Conservation (phyloP, 306 rosid genomes). For the Lathyrus aphaca region DNA sequence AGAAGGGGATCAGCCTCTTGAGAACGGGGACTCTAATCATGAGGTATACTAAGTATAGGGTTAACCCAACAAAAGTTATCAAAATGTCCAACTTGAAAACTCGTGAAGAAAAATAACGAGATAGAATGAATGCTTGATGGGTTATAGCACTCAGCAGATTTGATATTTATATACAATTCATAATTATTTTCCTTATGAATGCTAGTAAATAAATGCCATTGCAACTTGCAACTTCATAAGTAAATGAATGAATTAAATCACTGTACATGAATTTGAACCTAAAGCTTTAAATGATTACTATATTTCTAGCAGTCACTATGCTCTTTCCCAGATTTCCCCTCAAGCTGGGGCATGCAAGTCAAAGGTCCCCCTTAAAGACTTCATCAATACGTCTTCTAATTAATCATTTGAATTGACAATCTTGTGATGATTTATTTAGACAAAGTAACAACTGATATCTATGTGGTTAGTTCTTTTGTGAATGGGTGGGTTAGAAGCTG, state of each 20-base stretch:
- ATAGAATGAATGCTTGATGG: not conserved
- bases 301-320: not conserved
- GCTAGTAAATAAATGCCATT: not conserved
- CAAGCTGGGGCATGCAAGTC: not conserved
- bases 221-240: slow-evolving; percentile 5
- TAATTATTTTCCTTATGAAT: not conserved
- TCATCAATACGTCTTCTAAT: not conserved
- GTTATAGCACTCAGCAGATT: not conserved
- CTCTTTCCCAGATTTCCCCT: slow-evolving; percentile 3
- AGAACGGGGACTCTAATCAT: slow-evolving; percentile 78
- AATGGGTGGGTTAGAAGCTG: not conserved
- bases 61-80: slow-evolving; percentile 15
- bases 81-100: not conserved
- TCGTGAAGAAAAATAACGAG: not conserved
- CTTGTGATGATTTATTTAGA: not conserved
- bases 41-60: slow-evolving; percentile 56
- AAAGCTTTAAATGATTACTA: not conserved
- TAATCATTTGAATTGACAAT: not conserved
- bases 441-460: not conserved
- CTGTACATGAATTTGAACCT: not conserved
- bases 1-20: slow-evolving; percentile 72
- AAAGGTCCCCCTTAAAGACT: slow-evolving; percentile 1
- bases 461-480: not conserved
- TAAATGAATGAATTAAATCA: not conserved
- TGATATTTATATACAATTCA: not conserved